Base-by-base conservation (phyloP, 2,329 filamentous ascomycete genomes). In the Fusarium pseudograminearum region DNA sequence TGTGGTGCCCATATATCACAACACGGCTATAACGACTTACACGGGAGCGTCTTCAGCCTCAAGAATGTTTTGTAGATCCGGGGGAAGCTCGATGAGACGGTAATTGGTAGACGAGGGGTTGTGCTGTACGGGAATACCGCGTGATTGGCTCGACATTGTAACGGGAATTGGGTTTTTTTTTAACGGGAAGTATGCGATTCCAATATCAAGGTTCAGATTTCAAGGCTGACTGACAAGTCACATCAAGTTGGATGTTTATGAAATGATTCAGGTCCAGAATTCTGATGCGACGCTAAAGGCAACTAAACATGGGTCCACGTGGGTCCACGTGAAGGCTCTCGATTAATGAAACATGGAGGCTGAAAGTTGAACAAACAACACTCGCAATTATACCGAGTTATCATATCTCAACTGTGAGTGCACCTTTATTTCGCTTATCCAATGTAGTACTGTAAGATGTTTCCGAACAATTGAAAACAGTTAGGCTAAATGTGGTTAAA, bases 51-150 rank as follows among this genome's bases (percentile, higher is more conserved):
- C 76, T 18, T 84, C 81, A 11, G 86, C 84, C 74, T 89, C 85
- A 42, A 90, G 83, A 8, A 87, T 79, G 22, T 82, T 79, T 48
- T 86, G 81, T 11, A 91, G 80, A 60, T 90, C 88, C 0, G 86
- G 80, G 2, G 89, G 87, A 5, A 91, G 83, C 75, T 91, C 89
- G 53, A 91, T 80, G 57, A 91, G 83, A 61, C 87, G 88, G 77
- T 89, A 90, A 52, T 83, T 82, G 18, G 82, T 72, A 42, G 83
- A 80, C 47, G 85, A 78, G 9, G 84, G 84, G 40, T 79, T 80
- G 71, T 88, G 83, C 45, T 80, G 78, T 57, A 91, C 79, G 9
- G 83, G 80, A 44, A 88, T 85, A 47, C 83, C 83, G n/a, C 77
- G 72, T 10, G 74, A 73, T 72, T 87, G 85, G 57, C 75, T 83